These are phyloP conservation scores for Biscogniauxia marginata DNA, from an alignment of 2,329 filamentous ascomycete genomes.

Conservation along the genomic window DNA sequence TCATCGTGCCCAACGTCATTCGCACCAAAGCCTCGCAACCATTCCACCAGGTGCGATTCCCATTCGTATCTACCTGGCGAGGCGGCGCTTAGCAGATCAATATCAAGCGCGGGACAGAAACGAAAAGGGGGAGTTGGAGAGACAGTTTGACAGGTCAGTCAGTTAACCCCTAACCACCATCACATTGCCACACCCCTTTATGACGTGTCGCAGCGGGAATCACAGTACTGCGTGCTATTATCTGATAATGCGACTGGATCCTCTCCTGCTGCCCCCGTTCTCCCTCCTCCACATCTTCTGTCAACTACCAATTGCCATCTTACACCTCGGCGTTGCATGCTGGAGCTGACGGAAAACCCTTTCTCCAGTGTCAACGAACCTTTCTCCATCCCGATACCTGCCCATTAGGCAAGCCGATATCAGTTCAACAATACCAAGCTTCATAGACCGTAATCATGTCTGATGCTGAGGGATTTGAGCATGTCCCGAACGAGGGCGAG, in stretches of 20 bases:
- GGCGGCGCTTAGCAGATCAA: constrained; percentile 9
- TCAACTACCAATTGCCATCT: constrained; percentile 14
- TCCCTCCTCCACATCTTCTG: constrained; percentile 7
- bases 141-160: constrained; percentile 29
- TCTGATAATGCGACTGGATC: constrained; percentile 21
- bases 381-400: constrained; percentile 13
- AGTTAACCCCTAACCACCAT: constrained; percentile 19
- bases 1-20: not conserved
- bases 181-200: constrained; percentile 26
- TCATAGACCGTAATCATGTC: constrained; percentile 38
- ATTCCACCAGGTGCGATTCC: not conserved
- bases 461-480: constrained; percentile 47
- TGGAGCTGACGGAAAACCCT: constrained; percentile 15
- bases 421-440: constrained; percentile 5
- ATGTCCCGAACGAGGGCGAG: constrained; percentile 42
- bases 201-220: constrained; percentile 31
- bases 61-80: constrained; percentile 4
- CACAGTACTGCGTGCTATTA: constrained; percentile 21
- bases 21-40: not conserved
- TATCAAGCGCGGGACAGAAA: constrained; percentile 12
- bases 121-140: constrained; percentile 13
- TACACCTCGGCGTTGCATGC: constrained; percentile 3
- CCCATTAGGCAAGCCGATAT: constrained; percentile 3
- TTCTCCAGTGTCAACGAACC: constrained; percentile 10
- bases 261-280: constrained; percentile 2